Evolutionary conservation across 1,284 basidiomycete genomes (phyloP).

Genomic region (Serendipita sp.): DNA sequence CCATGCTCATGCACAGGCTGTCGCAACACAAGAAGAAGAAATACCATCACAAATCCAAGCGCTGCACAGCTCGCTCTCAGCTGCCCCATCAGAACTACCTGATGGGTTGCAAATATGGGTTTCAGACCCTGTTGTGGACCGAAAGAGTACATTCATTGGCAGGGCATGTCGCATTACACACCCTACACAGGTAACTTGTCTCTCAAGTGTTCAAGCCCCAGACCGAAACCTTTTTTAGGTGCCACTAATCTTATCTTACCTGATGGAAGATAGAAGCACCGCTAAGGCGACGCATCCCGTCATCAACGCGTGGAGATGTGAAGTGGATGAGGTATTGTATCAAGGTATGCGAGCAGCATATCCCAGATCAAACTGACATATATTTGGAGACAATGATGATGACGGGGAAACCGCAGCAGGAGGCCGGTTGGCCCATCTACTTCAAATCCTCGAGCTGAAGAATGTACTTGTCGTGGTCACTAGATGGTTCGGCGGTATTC

Average conservation of each 20-base stretch:
- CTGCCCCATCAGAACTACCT: constrained; percentile 29
- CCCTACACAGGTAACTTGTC: constrained; percentile 48
- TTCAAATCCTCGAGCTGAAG: constrained; percentile 73
- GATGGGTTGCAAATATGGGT: constrained; percentile 48
- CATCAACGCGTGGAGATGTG: constrained; percentile 79
- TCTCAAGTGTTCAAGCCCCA: neutral
- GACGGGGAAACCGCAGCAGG: constrained; percentile 88
- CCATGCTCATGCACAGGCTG: constrained; percentile 12
- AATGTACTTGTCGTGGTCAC: constrained; percentile 78
- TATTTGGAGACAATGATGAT: constrained; percentile 70
- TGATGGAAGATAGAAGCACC: constrained; percentile 61
- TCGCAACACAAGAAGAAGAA: constrained; percentile 5
- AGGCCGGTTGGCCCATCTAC: constrained; percentile 67
- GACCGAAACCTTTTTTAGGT: constrained; percentile 31
- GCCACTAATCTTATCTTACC: constrained; percentile 51
- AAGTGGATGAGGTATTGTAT: constrained; percentile 48
- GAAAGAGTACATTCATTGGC: constrained; percentile 74
- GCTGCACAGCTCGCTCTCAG: neutral
- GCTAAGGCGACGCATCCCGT: constrained; percentile 74
- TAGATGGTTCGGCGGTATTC: constrained; percentile 67
- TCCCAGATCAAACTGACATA: constrained; percentile 6
- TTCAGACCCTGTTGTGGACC: constrained; percentile 65
- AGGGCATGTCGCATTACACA: constrained; percentile 66
- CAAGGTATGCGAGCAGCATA: constrained; percentile 38
- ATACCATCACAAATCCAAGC: neutral